Percentiles rank a stretch among this genome's conserved stretches.
Conservation (phyloP, 768 basidiomycete genomes). For the Lyophyllum decastes region DNA sequence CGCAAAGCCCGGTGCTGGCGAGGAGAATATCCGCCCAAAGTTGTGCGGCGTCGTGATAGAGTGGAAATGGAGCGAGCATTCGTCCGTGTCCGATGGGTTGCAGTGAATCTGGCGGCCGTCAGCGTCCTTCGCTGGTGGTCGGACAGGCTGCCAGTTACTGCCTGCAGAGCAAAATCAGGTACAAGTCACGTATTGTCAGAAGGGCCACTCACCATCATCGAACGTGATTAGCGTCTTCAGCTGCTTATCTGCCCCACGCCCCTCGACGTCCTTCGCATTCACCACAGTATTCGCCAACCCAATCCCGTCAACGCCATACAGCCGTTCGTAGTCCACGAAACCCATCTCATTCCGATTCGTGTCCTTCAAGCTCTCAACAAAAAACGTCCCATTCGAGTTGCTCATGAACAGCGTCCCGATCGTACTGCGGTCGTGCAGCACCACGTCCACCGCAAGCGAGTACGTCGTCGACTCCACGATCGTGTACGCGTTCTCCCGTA, state of each 20-base stretch:
- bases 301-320: conserved; percentile 87
- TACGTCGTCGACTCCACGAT: conserved; percentile 93
- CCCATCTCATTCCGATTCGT: conserved; percentile 90
- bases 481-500: conserved; percentile 93
- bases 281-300: conserved; percentile 87
- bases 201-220: conserved; percentile 56
- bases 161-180: conserved; percentile 32
- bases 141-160: conserved; percentile 75
- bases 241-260: conserved; percentile 65
- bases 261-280: conserved; percentile 85
- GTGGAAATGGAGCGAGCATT: conserved; percentile 87
- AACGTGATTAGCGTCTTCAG: conserved; percentile 84
- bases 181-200: neutral
- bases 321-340: conserved; percentile 90
- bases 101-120: conserved; percentile 68
- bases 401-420: conserved; percentile 94
- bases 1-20: conserved; percentile 89
- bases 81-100: conserved; percentile 51
- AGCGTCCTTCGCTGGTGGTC: conserved; percentile 54
- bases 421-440: conserved; percentile 61
- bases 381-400: conserved; percentile 95
- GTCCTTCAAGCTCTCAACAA: conserved; percentile 86
- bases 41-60: conserved; percentile 94
- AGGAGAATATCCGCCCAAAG: conserved; percentile 92
- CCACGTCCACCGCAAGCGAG: conserved; percentile 92